Percentiles rank a stretch among this genome's conserved stretches.
Evolutionary conservation across 2,329 filamentous ascomycete species (phyloP).

Genomic region (Diaporthe helianthi): DNA sequence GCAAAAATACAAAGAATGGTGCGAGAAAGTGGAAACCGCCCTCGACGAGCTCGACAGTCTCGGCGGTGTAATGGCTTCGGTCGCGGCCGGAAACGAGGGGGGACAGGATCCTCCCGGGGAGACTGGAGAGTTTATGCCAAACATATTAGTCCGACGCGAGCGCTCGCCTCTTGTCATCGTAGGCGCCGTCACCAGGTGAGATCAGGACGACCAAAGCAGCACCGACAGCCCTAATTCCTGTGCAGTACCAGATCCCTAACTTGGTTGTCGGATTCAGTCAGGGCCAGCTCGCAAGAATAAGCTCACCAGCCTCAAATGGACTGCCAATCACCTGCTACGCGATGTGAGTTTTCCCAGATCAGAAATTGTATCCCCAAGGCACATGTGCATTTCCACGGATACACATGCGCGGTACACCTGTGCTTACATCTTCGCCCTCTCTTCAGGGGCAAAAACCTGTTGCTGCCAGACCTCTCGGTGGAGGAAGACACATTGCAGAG

Average conservation of each 20-base stretch:
- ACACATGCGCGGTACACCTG: no score
- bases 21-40: not conserved
- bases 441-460: constrained; percentile 2
- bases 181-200: constrained; percentile 25
- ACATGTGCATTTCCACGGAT: no score
- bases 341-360: not conserved
- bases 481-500: constrained; percentile 12
- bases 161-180: constrained; percentile 18
- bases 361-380: no score
- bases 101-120: not conserved
- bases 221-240: no score
- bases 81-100: constrained; percentile 27
- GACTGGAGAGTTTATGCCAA: constrained; percentile 20
- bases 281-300: constrained; percentile 22
- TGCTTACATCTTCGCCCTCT: not conserved
- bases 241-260: not conserved
- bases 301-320: not conserved
- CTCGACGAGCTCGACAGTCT: constrained; percentile 8
- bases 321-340: constrained; percentile 24
- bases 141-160: not conserved
- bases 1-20: not conserved
- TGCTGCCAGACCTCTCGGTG: constrained; percentile 12
- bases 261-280: not conserved
- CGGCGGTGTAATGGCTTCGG: constrained; percentile 8
- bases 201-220: no score